Conservation (phyloP, 2,329 filamentous ascomycete species). For the Apiospora kogelbergensis region DNA sequence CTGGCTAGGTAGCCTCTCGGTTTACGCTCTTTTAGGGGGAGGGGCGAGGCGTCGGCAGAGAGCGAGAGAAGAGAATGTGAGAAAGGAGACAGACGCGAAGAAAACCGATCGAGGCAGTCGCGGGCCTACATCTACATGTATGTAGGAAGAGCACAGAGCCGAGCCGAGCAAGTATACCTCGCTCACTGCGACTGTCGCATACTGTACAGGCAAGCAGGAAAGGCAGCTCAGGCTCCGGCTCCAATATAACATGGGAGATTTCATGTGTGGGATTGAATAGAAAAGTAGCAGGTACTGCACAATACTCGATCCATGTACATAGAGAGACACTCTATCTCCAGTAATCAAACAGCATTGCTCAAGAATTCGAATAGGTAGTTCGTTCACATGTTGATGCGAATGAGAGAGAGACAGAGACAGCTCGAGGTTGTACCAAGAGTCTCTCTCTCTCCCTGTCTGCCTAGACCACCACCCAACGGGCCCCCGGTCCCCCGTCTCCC, state of each 20-base stretch:
- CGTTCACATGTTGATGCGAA: neutral
- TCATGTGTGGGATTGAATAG: neutral
- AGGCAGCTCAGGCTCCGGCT: neutral
- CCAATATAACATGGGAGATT: neutral
- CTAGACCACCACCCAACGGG: conserved; percentile 3
- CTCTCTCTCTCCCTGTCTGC: neutral
- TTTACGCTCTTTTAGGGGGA: neutral
- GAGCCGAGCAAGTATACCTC: neutral
- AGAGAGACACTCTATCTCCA: neutral
- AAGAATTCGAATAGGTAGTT: neutral
- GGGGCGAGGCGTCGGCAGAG: conserved; percentile 2
- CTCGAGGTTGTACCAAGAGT: neutral
- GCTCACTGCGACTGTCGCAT: neutral
- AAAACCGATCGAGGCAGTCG: neutral
- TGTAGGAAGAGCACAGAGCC: too few species aligned
- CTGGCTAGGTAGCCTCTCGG: neutral
- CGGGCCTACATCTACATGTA: neutral
- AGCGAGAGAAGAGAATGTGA: neutral
- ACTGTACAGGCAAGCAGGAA: too few species aligned
- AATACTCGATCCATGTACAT: neutral
- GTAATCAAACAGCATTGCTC: neutral
- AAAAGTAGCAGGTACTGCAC: neutral
- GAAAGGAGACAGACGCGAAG: neutral
- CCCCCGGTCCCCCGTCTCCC: neutral
- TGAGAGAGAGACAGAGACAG: too few species aligned